Evolutionary conservation across 192 early-diverging fungal species (phyloP).

Genomic region (Coemansia aciculifera): DNA sequence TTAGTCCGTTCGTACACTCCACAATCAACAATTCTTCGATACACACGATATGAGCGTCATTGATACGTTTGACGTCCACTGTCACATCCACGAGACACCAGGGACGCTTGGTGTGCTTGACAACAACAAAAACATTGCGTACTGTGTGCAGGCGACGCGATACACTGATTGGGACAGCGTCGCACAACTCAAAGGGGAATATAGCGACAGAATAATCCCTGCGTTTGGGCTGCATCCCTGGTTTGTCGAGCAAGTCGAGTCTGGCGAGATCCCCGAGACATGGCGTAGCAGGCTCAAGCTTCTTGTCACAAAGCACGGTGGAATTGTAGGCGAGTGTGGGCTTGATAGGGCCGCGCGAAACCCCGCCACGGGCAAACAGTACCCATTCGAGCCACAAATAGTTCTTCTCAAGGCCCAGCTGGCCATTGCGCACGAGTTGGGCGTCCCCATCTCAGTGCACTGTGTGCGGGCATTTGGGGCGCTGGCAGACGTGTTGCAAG

Average conservation of each 20-base stretch:
- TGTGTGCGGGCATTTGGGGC: constrained; percentile 75
- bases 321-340: constrained; percentile 51
- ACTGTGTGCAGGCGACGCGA: constrained; percentile 45
- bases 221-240: constrained; percentile 56
- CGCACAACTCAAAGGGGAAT: constrained; percentile 16
- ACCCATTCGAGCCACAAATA: constrained; percentile 43
- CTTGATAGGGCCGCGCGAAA: constrained; percentile 49
- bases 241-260: constrained; percentile 41
- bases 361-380: constrained; percentile 20
- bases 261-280: constrained; percentile 26
- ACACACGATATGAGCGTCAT: neutral
- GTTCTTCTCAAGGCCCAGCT: constrained; percentile 66
- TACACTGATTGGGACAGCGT: constrained; percentile 46
- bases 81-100: constrained; percentile 53
- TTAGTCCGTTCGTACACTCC: constrained; percentile 30
- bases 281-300: constrained; percentile 34
- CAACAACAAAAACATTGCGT: constrained; percentile 7
- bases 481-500: constrained; percentile 49
- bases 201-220: constrained; percentile 21
- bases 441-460: constrained; percentile 71
- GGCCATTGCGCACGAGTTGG: constrained; percentile 64
- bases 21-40: neutral
- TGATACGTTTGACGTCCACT: constrained; percentile 41
- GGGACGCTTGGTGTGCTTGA: neutral
- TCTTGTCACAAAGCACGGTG: constrained; percentile 24